These are phyloP conservation scores for Plasmodium berghei DNA, from an alignment of 169 alveolate genomes.

Conservation along the genomic window DNA sequence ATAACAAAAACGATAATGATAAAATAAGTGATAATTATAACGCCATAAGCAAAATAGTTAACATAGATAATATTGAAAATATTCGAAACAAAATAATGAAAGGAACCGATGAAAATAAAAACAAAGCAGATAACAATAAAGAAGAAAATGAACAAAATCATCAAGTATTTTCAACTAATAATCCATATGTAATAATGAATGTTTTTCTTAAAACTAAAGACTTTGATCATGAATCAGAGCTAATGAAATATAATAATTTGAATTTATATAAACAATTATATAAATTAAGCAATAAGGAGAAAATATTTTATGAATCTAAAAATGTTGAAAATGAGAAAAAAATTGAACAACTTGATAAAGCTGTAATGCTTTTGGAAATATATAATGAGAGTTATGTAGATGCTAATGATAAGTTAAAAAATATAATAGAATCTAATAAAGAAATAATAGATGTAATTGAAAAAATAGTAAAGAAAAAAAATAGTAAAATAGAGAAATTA, in stretches of 20 bases:
- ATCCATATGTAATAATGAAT: slow-evolving; percentile 62
- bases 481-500: slow-evolving; percentile 68
- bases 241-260: slow-evolving; percentile 53
- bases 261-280: slow-evolving; percentile 53
- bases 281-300: slow-evolving; percentile 52
- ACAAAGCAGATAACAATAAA: slow-evolving; percentile 1
- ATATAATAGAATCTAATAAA: slow-evolving; percentile 59
- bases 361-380: slow-evolving; percentile 65
- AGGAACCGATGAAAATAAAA: not conserved
- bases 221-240: slow-evolving; percentile 51
- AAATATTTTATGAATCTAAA: slow-evolving; percentile 41
- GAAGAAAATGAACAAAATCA: slow-evolving; percentile 19
- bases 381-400: slow-evolving; percentile 57
- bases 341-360: slow-evolving; percentile 65
- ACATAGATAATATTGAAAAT: not conserved
- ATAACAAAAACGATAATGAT: not conserved
- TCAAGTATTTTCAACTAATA: slow-evolving; percentile 18
- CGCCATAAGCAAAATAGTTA: not conserved
- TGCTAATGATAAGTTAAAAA: slow-evolving; percentile 56
- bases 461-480: slow-evolving; percentile 52
- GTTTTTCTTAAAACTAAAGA: slow-evolving; percentile 56
- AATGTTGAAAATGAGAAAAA: slow-evolving; percentile 69
- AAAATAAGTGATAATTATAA: not conserved
- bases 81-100: not conserved
- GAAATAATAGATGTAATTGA: slow-evolving; percentile 63